Conservation (phyloP, 257 asterid genomes). For the Nemophila menziesii region DNA sequence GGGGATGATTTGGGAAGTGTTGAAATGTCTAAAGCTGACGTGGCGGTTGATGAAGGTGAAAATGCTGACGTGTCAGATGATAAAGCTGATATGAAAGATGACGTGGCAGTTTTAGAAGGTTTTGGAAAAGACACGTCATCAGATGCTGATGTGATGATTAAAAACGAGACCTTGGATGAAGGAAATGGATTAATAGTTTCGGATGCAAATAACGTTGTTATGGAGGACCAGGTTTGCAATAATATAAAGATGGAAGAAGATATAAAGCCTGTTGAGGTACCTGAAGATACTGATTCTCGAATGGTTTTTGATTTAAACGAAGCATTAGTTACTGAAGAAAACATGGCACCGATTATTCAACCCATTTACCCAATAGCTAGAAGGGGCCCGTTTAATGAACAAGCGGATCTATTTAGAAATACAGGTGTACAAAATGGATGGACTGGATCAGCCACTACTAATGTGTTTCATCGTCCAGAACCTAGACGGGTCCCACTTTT, state of each 20-base stretch:
- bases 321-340: conserved; percentile 51
- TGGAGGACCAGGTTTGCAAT: conserved; percentile 8
- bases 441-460: conserved; percentile 56
- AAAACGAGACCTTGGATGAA: too few relatives aligned
- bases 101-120: conserved; percentile 19
- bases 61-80: conserved; percentile 22
- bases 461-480: conserved; percentile 51
- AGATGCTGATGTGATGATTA: too few relatives aligned
- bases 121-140: conserved; percentile 11
- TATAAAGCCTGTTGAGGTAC: conserved; percentile 11
- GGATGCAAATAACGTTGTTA: conserved; percentile 21
- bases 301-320: conserved; percentile 74
- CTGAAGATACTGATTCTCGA: conserved; percentile 27
- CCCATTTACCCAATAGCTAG: conserved; percentile 30
- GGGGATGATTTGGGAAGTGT: conserved; percentile 93
- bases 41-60: conserved; percentile 18
- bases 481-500: conserved; percentile 39
- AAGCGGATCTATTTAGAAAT: conserved; percentile 35
- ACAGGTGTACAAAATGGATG: conserved; percentile 37
- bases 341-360: conserved; percentile 27
- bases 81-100: conserved; percentile 15
- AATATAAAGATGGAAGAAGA: conserved; percentile 17
- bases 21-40: conserved; percentile 53
- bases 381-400: conserved; percentile 35
- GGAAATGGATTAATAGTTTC: too few relatives aligned